Conservation (phyloP, 768 basidiomycete species). For the Naganishia onofrii region DNA sequence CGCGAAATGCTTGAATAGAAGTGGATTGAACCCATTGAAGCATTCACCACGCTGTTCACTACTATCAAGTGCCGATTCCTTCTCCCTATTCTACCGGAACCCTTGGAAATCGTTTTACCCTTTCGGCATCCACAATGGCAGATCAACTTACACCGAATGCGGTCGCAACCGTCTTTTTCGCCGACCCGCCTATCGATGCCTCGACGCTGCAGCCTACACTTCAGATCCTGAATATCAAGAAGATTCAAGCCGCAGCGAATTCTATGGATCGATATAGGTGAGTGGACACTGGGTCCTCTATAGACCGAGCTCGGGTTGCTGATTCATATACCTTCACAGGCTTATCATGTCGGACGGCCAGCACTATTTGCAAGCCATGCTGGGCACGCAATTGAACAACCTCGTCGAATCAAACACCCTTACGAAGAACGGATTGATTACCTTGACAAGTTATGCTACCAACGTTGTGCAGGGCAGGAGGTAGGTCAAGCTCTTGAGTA, state of each 20-base stretch:
- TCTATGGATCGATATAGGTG: slow-evolving; percentile 52
- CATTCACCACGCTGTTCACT: neutral
- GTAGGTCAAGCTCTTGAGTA: slow-evolving; percentile 55
- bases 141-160: slow-evolving; percentile 44
- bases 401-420: slow-evolving; percentile 67
- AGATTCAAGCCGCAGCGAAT: slow-evolving; percentile 58
- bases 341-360: slow-evolving; percentile 87
- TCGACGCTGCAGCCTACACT: slow-evolving; percentile 56
- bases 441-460: slow-evolving; percentile 71
- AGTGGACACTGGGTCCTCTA: slow-evolving; percentile 6
- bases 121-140: slow-evolving; percentile 35
- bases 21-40: too few relatives aligned
- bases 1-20: too few relatives aligned
- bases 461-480: slow-evolving; percentile 80
- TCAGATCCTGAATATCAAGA: slow-evolving; percentile 81
- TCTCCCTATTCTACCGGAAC: neutral
- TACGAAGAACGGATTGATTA: slow-evolving; percentile 65
- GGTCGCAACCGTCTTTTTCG: slow-evolving; percentile 38
- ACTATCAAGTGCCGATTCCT: neutral
- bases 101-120: neutral
- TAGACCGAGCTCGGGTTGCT: too few relatives aligned
- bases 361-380: slow-evolving; percentile 86
- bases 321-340: slow-evolving; percentile 51
- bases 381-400: slow-evolving; percentile 82
- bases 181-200: slow-evolving; percentile 38